These are phyloP conservation scores for Candida sojae DNA, from an alignment of 1,139 yeast genomes.

Conservation along the genomic window DNA sequence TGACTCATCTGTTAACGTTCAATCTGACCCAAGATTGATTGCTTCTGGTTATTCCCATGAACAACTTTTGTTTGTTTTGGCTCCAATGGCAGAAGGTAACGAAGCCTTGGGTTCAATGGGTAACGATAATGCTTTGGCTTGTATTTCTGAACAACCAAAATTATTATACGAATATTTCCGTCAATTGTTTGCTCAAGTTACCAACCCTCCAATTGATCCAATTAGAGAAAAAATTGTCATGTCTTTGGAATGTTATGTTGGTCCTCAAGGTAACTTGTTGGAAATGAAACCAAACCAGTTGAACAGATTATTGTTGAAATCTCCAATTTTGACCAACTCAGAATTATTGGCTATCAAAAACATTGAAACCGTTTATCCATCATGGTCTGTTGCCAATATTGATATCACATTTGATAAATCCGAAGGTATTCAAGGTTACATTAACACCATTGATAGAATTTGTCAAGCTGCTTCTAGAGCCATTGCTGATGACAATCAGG, in stretches of 20 bases:
- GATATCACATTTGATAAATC: conserved; percentile 87
- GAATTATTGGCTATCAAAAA: conserved; percentile 76
- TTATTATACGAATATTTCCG: conserved; percentile 91
- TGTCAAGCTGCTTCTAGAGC: conserved; percentile 88
- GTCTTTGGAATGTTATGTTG: conserved; percentile 95
- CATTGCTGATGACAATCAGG: conserved; percentile 71
- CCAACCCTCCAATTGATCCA: conserved; percentile 98
- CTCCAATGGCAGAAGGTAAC: conserved; percentile 96
- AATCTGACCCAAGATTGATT: conserved; percentile 77
- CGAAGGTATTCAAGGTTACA: conserved; percentile 86
- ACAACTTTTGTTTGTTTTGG: conserved; percentile 78
- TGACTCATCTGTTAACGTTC: conserved; percentile 46
- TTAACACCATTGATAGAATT: conserved; percentile 79
- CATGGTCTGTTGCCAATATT: conserved; percentile 80
- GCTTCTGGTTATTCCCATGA: conserved; percentile 94
- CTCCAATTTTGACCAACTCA: conserved; percentile 76
- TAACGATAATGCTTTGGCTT: conserved; percentile 95
- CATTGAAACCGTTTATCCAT: conserved; percentile 74
- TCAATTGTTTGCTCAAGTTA: conserved; percentile 96
- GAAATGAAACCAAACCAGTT: conserved; percentile 94
- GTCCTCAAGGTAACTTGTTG: conserved; percentile 94
- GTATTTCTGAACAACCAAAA: conserved; percentile 91
- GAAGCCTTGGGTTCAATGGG: conserved; percentile 99
- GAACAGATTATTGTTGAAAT: conserved; percentile 76
- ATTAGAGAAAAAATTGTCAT: conserved; percentile 95